Percentiles rank a stretch among this genome's conserved stretches.
Evolutionary conservation across 2,329 filamentous ascomycete genomes (phyloP).

Genomic region (Pyrenophora graminea): DNA sequence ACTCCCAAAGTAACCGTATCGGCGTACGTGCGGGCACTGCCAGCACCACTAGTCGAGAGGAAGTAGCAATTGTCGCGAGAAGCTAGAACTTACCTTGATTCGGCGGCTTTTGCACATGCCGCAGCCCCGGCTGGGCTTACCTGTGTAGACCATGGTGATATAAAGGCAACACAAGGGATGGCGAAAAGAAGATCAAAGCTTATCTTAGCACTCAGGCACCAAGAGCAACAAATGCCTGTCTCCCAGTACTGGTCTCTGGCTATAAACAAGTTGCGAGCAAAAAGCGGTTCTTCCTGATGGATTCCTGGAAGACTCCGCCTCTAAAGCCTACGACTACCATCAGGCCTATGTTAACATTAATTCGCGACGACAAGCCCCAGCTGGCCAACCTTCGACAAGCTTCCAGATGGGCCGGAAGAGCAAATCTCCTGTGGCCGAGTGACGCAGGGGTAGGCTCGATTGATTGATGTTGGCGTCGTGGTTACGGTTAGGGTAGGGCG

Average conservation of each 20-base stretch:
- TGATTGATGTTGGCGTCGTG: conserved; percentile 12
- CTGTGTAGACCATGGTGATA: conserved; percentile 46
- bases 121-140: conserved; percentile 60
- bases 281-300: conserved; percentile 5
- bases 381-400: conserved; percentile 14
- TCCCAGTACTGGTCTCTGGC: neutral
- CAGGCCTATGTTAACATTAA: conserved; percentile 19
- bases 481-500: conserved; percentile 1
- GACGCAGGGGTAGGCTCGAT: conserved; percentile 12
- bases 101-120: conserved; percentile 74
- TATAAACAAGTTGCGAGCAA: conserved; percentile 13
- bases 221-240: conserved; percentile 1
- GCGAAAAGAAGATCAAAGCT: conserved; percentile 10
- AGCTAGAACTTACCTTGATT: conserved; percentile 65
- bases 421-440: conserved; percentile 11
- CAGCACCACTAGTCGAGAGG: neutral
- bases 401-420: conserved; percentile 8
- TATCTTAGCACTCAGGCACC: conserved; percentile 4
- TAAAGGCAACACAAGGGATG: conserved; percentile 15
- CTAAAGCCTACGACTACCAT: conserved; percentile 30
- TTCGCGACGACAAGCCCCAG: conserved; percentile 12
- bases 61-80: conserved; percentile 9
- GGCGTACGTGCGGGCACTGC: neutral
- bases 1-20: neutral
- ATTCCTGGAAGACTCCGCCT: conserved; percentile 30